Evolutionary conservation across 352 stramenopile species (phyloP), one percentile per base, ranked within the genome.

Genomic region (Pythium myriotylum): DNA sequence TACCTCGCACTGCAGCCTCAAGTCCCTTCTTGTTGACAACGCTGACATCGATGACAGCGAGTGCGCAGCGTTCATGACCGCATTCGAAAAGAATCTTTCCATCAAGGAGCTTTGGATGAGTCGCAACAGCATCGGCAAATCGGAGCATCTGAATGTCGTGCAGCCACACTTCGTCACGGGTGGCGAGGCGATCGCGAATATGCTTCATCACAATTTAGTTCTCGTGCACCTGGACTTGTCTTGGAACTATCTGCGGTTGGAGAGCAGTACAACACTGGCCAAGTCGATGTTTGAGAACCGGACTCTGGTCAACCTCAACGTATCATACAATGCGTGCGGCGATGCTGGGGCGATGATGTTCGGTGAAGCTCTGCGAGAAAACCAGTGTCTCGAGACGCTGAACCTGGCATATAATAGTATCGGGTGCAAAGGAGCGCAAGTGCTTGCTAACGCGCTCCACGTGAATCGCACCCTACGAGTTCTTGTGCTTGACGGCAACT

Each of bases 11-110:
- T 97, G 90, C 48, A 83, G 68, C 3, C 63, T 97, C 14, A 73
- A 76, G 40, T 76, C 70, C 16, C 67, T 97, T 26, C 67, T 84
- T 6, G 62, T 97, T 16, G 81, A 91, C 37, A 91, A 90, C 33
- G 86, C 84, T 0, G 90, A 97, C 58, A 92, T 97, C 37, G 89
- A 97, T 46, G 88, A 97, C 54, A 74, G 70, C 42, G 90, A 97
- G 52, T 95, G 84, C 43, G 81, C 83, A 2, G 77, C 88, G 16
- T 93, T 95, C 56, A 93, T 94, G 84, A 81, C 71, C 3, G 83
- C 86, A 4, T 88, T 96, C 33, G 77, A 89, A 54, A 83, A 84
- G 57, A 96, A 97, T 49, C 53, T 81, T 14, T 93, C 83, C 8
- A 87, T 97, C 53, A 68, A 68, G 16, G 58, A 71, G 42, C 68